A percentile compares a stretch with the other conserved stretches of the same genome.
Evolutionary conservation across 306 rosid genomes (phyloP).

Genomic region (Coriaria nepalensis): DNA sequence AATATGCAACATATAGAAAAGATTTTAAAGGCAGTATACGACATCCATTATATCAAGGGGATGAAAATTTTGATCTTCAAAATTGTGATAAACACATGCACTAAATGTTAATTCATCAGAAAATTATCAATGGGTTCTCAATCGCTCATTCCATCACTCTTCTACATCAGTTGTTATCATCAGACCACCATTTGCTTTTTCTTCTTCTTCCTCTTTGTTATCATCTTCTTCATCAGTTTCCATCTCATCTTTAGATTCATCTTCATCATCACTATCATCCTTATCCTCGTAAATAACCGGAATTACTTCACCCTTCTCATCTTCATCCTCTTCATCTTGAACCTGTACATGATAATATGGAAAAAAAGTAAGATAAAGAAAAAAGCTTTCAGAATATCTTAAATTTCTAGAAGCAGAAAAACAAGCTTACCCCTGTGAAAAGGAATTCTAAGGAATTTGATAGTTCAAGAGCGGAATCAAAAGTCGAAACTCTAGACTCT

Average conservation of each 20-base stretch:
- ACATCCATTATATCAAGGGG: too few species aligned
- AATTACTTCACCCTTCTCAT: conserved; percentile 23
- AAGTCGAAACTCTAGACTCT: conserved; percentile 65
- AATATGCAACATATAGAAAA: too few species aligned
- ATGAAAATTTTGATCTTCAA: too few species aligned
- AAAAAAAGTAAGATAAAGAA: neutral
- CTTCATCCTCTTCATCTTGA: conserved; percentile 29
- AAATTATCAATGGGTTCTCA: neutral
- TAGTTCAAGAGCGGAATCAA: conserved; percentile 49
- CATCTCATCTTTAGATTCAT: conserved; percentile 46
- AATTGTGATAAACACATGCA: too few species aligned
- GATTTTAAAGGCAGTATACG: too few species aligned
- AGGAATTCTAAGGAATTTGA: conserved; percentile 52
- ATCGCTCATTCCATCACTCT: conserved; percentile 32
- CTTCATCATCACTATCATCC: conserved; percentile 44
- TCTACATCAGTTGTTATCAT: conserved; percentile 32
- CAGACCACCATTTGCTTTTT: conserved; percentile 28
- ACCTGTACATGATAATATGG: conserved; percentile 29
- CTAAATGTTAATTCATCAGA: too few species aligned
- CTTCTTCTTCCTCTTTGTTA: conserved; percentile 23
- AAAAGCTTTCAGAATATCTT: neutral
- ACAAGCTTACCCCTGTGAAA: conserved; percentile 38
- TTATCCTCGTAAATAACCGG: conserved; percentile 49
- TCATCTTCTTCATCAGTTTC: conserved; percentile 52
- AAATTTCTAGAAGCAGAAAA: conserved; percentile 3